Evolutionary conservation across 345 rosid species (phyloP), one percentile per base, ranked within the genome.

Genomic region (Rhodamnia argentea): DNA sequence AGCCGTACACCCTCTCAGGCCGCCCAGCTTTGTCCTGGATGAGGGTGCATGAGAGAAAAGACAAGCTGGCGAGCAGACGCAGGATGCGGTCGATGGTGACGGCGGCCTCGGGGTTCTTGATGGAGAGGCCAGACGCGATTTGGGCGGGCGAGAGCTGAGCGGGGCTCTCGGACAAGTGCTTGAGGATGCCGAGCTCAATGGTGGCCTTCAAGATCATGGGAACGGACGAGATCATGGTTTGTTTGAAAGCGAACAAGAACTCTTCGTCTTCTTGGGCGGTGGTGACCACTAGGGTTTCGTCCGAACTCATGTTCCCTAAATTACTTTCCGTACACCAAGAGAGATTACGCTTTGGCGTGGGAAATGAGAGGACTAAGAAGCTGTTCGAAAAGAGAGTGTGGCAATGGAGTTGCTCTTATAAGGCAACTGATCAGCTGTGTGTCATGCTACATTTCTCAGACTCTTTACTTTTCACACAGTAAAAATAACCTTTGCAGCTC

Each of bases 81-180:
- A 94, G 90, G 88, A 93, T 90, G 26, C 91, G 90, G 27, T 94
- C 95, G 6, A 94, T 81, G 57, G 91, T 26, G 85, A 84, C 56
- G 1, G 92, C 62, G 0, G 95, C 93, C 1, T 88, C 89, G 0
- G 93, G 91, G 58, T 91, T 91, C 51, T 87, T 87, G 7, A 91
- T 84, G 52, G 89, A 92, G 6, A 94, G 88, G 10, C 27, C n/a
- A 51, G 87, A 86, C 4, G 91, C 91, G 37, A 93, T 90, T 82
- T 93, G 86, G 3, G 88, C 83, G 2, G 92, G 85, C 40, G 95
- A 91, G 54, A 94, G 90, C 50, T 84, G 86, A 22, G 89, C 53
- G 1, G 74, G 15, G 74, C 74, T 60, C 74, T 3, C 85, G 22
- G 32, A 51, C 88, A 86, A 94, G 87, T 87, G 87, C 88, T 89